Base-by-base conservation (phyloP, 495 filamentous ascomycete genomes). In the Tuber magnatum region DNA sequence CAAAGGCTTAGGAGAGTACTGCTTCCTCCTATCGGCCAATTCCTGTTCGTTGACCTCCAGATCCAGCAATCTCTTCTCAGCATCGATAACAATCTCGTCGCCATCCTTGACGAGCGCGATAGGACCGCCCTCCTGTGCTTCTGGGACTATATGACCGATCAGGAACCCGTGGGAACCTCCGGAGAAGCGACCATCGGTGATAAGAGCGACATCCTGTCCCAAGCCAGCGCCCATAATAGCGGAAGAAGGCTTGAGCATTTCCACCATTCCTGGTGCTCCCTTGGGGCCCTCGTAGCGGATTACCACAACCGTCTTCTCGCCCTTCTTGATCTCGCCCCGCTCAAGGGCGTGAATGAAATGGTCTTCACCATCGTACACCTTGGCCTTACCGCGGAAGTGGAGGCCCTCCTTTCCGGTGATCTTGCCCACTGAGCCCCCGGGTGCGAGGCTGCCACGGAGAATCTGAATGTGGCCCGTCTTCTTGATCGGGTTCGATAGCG, bases 381-480 rank as follows among this genome's bases (percentile, higher is more conserved):
- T 91, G 46, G 95, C 95, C 79, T 89, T 94, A 73, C 95, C 95
- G 28, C 87, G 91, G 86, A 99, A 99, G 14, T 86, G 84, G n/a
- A 91, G 87, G 35, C 95, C 95, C 84, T 99, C 95, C 85, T 99
- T 99, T 76, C 95, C 95, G 14, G 95, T 99, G 84, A 99, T 99
- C 87, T 99, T 99, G 76, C 94, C 95, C 22, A 99, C 95, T 77
- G 89, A 92, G 71, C 95, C 95, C 75, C 92, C 95, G 1, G 95
- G 95, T 3, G 95, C 93, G 41, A 99, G 88, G 9, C 91, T 91
- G 46, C 95, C 95, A 72, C 94, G 92, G 32, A 99, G 89, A 83
- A 99, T 99, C 85, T 97, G 94, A 83, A 99, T 97, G 85, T 98
- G 95, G 71, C 95, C 95, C 5, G 93, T 97, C 41, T 86, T 77